Evolutionary conservation across 73 alveolate species (phyloP).

Genomic region (Paramecium biaurelia): DNA sequence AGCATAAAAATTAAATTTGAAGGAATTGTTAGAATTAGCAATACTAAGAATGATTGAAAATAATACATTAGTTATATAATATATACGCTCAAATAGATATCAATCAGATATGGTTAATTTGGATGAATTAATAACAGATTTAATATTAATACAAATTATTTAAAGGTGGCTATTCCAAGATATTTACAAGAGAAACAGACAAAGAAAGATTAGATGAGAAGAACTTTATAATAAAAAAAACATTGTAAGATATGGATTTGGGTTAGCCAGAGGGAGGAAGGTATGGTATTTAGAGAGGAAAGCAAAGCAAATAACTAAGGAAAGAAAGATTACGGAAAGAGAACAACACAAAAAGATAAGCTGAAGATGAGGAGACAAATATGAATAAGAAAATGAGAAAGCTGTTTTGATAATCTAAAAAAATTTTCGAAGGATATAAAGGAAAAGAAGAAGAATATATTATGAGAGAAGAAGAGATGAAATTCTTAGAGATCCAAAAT

Average conservation of each 20-base stretch:
- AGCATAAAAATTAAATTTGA: slow-evolving; percentile 93
- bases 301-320: slow-evolving; percentile 46
- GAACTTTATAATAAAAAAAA: slow-evolving; percentile 69
- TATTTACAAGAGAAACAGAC: slow-evolving; percentile 88
- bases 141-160: slow-evolving; percentile 87
- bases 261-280: slow-evolving; percentile 91
- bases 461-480: slow-evolving; percentile 81
- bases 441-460: slow-evolving; percentile 77
- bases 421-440: slow-evolving; percentile 76
- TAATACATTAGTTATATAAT: slow-evolving; percentile 68
- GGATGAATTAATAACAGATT: slow-evolving; percentile 94
- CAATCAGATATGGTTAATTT: slow-evolving; percentile 75
- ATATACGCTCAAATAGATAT: not conserved
- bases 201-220: slow-evolving; percentile 77
- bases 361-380: slow-evolving; percentile 74
- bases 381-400: slow-evolving; percentile 72
- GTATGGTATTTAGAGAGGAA: slow-evolving; percentile 74
- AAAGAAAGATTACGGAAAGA: slow-evolving; percentile 60
- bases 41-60: slow-evolving; percentile 88
- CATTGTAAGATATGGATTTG: slow-evolving; percentile 67
- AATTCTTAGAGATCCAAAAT: slow-evolving; percentile 73
- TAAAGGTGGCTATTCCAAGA: slow-evolving; percentile 96
- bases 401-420: slow-evolving; percentile 76
- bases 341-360: slow-evolving; percentile 66
- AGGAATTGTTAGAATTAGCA: slow-evolving; percentile 88